Evolutionary conservation across 2,329 filamentous ascomycete genomes (phyloP).

Genomic region (Thermoascus crustaceus): DNA sequence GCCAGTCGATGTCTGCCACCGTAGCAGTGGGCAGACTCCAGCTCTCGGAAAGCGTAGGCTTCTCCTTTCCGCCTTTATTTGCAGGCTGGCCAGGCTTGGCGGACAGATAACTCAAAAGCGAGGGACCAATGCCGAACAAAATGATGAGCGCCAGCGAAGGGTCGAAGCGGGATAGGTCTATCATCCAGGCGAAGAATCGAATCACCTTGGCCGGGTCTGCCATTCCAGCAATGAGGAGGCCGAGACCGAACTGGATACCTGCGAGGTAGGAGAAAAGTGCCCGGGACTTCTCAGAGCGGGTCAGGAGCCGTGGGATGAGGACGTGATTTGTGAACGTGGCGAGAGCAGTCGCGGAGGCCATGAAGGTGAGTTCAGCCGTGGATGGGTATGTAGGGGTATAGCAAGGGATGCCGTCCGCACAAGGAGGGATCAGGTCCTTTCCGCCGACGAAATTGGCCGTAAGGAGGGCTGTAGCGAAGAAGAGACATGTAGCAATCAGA

Average conservation of each 20-base stretch:
- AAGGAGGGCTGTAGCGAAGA: conserved; percentile 38
- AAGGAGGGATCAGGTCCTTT: conserved; percentile 33
- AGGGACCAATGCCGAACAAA: conserved; percentile 43
- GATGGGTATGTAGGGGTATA: conserved; percentile 41
- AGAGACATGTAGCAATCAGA: conserved; percentile 37
- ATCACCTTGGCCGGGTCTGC: conserved; percentile 43
- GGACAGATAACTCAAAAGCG: conserved; percentile 28
- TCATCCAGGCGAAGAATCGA: conserved; percentile 41
- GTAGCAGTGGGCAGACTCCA: conserved; percentile 40
- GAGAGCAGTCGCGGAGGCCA: conserved; percentile 24
- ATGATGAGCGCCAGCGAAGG: conserved; percentile 44
- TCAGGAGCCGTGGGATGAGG: conserved; percentile 23
- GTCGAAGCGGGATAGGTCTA: conserved; percentile 39
- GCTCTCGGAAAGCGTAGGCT: conserved; percentile 34
- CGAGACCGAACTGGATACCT: conserved; percentile 44
- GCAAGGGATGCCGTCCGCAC: conserved; percentile 33
- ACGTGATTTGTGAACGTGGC: conserved; percentile 25
- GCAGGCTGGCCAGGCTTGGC: conserved; percentile 20
- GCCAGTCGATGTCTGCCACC: conserved; percentile 40
- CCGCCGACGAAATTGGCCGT: conserved; percentile 31
- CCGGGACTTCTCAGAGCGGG: conserved; percentile 23
- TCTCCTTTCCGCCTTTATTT: conserved; percentile 17
- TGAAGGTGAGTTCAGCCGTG: conserved; percentile 23
- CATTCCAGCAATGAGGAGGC: conserved; percentile 46
- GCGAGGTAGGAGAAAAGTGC: conserved; percentile 36